A percentile compares a stretch with the other conserved stretches of the same genome.
Conservation (phyloP, 441 rosid species). For the Erodium moschatum region DNA sequence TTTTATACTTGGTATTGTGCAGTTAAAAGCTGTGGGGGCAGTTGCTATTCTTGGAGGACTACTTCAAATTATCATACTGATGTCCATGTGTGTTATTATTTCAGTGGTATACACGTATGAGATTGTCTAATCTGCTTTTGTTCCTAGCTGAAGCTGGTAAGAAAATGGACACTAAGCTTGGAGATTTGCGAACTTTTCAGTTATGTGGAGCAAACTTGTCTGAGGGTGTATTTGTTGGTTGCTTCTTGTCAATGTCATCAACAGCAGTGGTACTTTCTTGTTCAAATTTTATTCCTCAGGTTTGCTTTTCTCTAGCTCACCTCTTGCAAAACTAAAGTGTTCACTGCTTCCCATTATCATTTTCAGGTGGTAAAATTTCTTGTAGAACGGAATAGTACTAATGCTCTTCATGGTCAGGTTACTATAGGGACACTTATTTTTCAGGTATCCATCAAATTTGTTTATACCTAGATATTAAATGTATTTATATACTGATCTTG, state of each 20-base stretch:
- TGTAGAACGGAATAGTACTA: slow-evolving; percentile 60
- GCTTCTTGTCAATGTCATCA: slow-evolving; percentile 92
- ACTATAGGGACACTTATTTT: slow-evolving; percentile 91
- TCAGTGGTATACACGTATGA: slow-evolving; percentile 51
- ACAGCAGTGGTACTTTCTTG: slow-evolving; percentile 68
- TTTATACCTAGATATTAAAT: slow-evolving; percentile 12
- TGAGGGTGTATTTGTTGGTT: slow-evolving; percentile 89
- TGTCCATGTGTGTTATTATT: slow-evolving; percentile 64
- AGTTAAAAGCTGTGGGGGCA: slow-evolving; percentile 93
- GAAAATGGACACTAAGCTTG: slow-evolving; percentile 17
- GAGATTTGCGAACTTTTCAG: slow-evolving; percentile 38
- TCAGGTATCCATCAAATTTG: slow-evolving; percentile 46
- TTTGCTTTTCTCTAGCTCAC: slow-evolving; percentile 8
- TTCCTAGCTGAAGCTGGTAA: slow-evolving; percentile 2
- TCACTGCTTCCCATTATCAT: slow-evolving; percentile 17
- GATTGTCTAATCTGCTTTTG: slow-evolving; percentile 6
- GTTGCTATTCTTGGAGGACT: slow-evolving; percentile 96
- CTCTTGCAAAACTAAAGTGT: slow-evolving; percentile 14
- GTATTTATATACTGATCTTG: slow-evolving; percentile 15
- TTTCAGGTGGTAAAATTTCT: slow-evolving; percentile 88
- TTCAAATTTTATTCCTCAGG: neutral
- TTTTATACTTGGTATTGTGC: slow-evolving; percentile 22
- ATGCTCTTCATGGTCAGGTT: slow-evolving; percentile 87
- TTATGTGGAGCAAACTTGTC: slow-evolving; percentile 91
- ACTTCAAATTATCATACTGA: slow-evolving; percentile 70